phyloP scores from a whole-genome alignment of 805 yeast species.

The Candida michaelii region DNA sequence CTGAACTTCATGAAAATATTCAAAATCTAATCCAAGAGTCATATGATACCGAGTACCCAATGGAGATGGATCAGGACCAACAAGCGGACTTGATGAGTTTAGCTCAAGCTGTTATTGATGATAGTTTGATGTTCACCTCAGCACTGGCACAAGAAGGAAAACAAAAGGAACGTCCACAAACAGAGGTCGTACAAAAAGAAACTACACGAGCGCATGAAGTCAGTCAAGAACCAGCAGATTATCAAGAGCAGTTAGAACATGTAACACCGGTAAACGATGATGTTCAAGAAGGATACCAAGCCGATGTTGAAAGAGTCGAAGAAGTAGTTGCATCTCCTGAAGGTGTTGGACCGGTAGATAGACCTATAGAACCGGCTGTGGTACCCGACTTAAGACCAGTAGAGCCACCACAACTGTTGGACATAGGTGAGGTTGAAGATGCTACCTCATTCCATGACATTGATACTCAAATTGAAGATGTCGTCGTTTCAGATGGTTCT shows the following conservation, averaged over 20 bases:
- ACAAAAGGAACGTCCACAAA: too few relatives aligned
- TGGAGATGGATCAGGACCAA: background rate
- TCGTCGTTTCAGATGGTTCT: conserved; percentile 17
- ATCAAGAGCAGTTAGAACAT: background rate
- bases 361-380: background rate
- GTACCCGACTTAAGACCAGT: too few relatives aligned
- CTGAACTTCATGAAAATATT: conserved; percentile 9
- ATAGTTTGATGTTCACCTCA: too few relatives aligned
- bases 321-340: too few relatives aligned
- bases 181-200: too few relatives aligned
- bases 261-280: too few relatives aligned
- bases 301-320: conserved; percentile 6
- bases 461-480: conserved; percentile 9
- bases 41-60: background rate
- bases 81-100: conserved; percentile 2
- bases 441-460: background rate
- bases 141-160: too few relatives aligned
- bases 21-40: conserved; percentile 4
- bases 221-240: too few relatives aligned
- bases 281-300: conserved; percentile 6
- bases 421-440: too few relatives aligned
- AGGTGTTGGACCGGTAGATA: background rate
- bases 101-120: conserved; percentile 5
- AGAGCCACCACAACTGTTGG: too few relatives aligned
- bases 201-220: too few relatives aligned